Evolutionary conservation across 116 monocot genomes (phyloP).

Genomic region (Papilionanthe hybrid): DNA sequence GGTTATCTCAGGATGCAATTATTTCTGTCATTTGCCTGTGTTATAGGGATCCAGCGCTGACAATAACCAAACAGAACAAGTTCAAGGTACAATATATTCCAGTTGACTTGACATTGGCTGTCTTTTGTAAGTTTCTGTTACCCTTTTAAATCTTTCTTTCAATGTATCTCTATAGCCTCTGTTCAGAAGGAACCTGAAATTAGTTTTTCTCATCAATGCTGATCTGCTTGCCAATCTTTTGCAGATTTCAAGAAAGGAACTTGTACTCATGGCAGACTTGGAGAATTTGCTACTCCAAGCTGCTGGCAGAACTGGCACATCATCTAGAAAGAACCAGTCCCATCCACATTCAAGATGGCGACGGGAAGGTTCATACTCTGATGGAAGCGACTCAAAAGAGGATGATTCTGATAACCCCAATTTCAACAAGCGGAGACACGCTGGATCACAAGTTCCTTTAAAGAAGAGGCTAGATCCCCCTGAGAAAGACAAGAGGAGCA

Average conservation of each 20-base stretch:
- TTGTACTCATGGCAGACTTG: conserved; percentile 51
- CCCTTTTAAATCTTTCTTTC: neutral
- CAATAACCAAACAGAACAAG: neutral
- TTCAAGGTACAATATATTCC: neutral
- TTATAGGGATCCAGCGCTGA: neutral
- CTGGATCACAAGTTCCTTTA: conserved; percentile 55
- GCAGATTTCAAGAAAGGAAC: neutral
- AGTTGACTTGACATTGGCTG: neutral
- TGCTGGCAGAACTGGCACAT: conserved; percentile 69
- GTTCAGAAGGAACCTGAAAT: neutral
- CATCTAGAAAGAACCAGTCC: conserved; percentile 37
- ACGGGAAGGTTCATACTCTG: conserved; percentile 30
- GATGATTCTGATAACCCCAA: conserved; percentile 43
- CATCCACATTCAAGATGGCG: conserved; percentile 36
- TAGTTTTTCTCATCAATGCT: neutral
- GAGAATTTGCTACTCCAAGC: conserved; percentile 81
- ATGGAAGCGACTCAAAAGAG: conserved; percentile 59
- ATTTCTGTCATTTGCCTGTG: neutral
- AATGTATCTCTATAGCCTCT: neutral
- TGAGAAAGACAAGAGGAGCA: conserved; percentile 39
- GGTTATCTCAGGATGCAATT: neutral
- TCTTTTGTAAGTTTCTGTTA: neutral
- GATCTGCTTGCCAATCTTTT: neutral
- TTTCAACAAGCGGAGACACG: conserved; percentile 34
- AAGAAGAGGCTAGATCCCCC: conserved; percentile 68